A percentile compares a stretch with the other conserved stretches of the same genome.
Evolutionary conservation across 2,329 filamentous ascomycete species (phyloP).

Genomic region (Colletotrichum sp.): DNA sequence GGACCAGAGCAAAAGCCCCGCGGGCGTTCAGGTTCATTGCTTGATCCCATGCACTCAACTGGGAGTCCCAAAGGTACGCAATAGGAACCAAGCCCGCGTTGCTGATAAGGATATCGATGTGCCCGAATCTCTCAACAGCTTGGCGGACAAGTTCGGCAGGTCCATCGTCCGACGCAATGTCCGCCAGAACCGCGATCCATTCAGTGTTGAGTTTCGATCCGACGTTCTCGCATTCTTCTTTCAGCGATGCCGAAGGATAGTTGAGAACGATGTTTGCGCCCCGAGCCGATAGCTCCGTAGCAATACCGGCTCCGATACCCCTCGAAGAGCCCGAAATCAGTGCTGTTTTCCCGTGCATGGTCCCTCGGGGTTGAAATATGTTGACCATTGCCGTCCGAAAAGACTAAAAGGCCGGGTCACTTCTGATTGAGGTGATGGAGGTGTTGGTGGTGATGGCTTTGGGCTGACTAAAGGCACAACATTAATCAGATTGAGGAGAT

Average conservation of each 20-base stretch:
- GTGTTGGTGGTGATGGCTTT: background rate
- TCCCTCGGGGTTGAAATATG: background rate
- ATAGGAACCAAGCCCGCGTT: conserved; percentile 37
- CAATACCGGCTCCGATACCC: conserved; percentile 51
- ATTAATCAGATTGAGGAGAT: background rate
- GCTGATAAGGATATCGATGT: conserved; percentile 44
- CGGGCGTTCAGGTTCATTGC: conserved; percentile 45
- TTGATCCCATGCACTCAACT: conserved; percentile 39
- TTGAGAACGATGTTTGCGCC: conserved; percentile 54
- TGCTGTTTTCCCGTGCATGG: conserved; percentile 47
- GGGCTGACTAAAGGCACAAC: background rate
- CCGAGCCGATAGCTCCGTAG: conserved; percentile 44
- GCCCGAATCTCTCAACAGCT: conserved; percentile 35
- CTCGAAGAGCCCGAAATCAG: conserved; percentile 50
- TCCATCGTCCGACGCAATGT: conserved; percentile 41
- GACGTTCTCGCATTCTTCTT: background rate
- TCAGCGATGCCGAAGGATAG: conserved; percentile 41
- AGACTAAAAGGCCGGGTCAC: background rate
- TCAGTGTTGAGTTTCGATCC: background rate
- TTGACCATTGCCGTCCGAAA: background rate
- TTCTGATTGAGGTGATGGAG: background rate
- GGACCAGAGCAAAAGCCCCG: conserved; percentile 46
- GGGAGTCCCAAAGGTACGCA: conserved; percentile 38
- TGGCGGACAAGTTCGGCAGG: conserved; percentile 39
- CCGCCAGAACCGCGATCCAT: conserved; percentile 43